Evolutionary conservation across 2,329 filamentous ascomycete genomes (phyloP), one percentile per base, ranked within the genome.

Genomic region (Exophiala phaeomuriformis): DNA sequence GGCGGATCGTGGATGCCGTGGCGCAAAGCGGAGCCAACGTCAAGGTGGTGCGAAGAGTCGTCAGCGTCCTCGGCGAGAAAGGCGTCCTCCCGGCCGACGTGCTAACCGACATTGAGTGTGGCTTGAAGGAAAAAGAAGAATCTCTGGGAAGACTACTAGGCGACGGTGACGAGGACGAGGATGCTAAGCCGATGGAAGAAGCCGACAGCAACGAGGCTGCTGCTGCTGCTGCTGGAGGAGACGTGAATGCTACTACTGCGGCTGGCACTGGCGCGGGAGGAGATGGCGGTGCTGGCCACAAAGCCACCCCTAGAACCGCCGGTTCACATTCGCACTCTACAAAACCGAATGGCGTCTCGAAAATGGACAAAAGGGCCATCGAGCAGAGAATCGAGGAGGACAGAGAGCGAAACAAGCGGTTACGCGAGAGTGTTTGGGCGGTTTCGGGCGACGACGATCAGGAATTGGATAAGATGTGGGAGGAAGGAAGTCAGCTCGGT

Each of bases 311-410:
- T 27, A 64, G 47, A 58, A 52, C 56, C 19, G 19, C 19, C 19
- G 19, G 19, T 19, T 19, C 19, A 10, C 49, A 45, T 41, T 49
- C 51, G 30, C 42, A 51, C 4, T 40, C 53, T 12, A 36, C 47
- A 9, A 68, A 62, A 49, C 54, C 62, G 1, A 73, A 71, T 49
- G 74, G 73, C 2, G 65, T 64, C 6, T 69, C 75, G 42, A 74
- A 77, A 48, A 68, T 93, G 48, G 88, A 96, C 65, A 93, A 91
- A 71, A 80, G 86, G 52, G 88, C 95, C 71, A 87, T 96, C 49
- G 90, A 97, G 72, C 90, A 97, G 73, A 79, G 93, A 39, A 95
- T 98, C 59, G 94, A 98, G 64, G 94, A 98, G 71, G 93, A 98
- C 69, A 78, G 93, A 2, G 93, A 98, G 69, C 77, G 93, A 41